Evolutionary conservation across 2,329 filamentous ascomycete species (phyloP).

Genomic region (Ophiobolus disseminans): DNA sequence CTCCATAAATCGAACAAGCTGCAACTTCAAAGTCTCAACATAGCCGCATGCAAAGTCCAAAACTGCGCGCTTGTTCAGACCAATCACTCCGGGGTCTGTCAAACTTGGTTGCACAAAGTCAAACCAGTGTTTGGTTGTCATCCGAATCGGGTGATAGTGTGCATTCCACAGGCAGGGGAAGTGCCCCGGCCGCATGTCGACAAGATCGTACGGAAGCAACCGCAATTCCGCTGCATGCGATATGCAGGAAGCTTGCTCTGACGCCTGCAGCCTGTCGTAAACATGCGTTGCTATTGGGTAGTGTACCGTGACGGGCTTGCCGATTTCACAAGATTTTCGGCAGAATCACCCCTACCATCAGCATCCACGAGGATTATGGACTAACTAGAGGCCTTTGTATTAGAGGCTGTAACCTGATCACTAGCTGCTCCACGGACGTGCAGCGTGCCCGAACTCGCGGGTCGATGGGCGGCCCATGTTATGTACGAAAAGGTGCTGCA

Average conservation of each 20-base stretch:
- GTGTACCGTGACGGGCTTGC: constrained; percentile 28
- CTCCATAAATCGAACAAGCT: constrained; percentile 17
- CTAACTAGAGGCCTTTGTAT: not conserved
- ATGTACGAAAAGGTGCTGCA: no score
- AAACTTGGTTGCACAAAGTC: constrained; percentile 33
- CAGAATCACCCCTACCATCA: constrained; percentile 6
- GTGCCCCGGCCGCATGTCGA: constrained; percentile 19
- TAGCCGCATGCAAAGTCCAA: constrained; percentile 6
- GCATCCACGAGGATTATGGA: not conserved
- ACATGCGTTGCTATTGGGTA: constrained; percentile 15
- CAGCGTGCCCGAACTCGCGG: constrained; percentile 9
- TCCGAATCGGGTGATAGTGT: constrained; percentile 28
- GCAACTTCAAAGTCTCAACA: constrained; percentile 19
- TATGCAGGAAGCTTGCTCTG: constrained; percentile 19
- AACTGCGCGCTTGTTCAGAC: constrained; percentile 22
- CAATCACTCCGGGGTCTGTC: constrained; percentile 25
- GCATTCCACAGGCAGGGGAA: constrained; percentile 33
- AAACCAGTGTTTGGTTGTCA: constrained; percentile 31
- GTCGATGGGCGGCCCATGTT: no score
- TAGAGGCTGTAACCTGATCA: constrained; percentile 2
- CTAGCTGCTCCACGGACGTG: constrained; percentile 4
- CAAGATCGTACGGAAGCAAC: constrained; percentile 45
- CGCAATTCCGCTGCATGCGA: constrained; percentile 41
- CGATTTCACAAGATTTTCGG: constrained; percentile 8
- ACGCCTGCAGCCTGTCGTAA: constrained; percentile 19